A percentile compares a stretch with the other conserved stretches of the same genome.
These are phyloP conservation scores for Fusarium sulawesiense DNA, from an alignment of 2,329 filamentous ascomycete species.

Conservation along the genomic window DNA sequence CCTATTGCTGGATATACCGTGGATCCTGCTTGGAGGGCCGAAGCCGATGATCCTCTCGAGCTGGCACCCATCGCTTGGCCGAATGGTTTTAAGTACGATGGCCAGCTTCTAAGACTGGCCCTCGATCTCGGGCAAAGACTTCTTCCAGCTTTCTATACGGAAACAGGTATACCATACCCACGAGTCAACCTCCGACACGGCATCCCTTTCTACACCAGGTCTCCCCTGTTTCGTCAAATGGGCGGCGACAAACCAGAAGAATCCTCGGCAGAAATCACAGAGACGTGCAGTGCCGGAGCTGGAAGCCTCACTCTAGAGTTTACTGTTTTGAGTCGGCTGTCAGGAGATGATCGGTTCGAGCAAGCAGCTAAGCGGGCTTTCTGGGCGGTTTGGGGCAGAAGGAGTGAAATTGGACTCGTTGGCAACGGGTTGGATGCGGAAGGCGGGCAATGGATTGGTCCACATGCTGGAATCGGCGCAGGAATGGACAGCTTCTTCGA, in stretches of 20 bases:
- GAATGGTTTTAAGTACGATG: constrained; percentile 84
- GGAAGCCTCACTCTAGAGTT: constrained; percentile 95
- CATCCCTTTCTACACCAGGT: constrained; percentile 92
- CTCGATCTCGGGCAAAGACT: constrained; percentile 85
- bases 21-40: constrained; percentile 40
- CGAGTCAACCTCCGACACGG: constrained; percentile 91
- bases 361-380: constrained; percentile 90
- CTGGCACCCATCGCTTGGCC: constrained; percentile 74
- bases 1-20: constrained; percentile 85
- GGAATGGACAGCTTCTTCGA: constrained; percentile 99
- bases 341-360: constrained; percentile 89
- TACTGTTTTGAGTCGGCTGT: constrained; percentile 87
- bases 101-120: constrained; percentile 89
- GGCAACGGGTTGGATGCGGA: constrained; percentile 94
- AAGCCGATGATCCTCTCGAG: constrained; percentile 58
- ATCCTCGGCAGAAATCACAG: constrained; percentile 77
- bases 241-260: constrained; percentile 50
- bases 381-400: constrained; percentile 93
- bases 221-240: constrained; percentile 74
- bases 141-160: constrained; percentile 90
- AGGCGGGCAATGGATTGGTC: constrained; percentile 86
- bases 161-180: constrained; percentile 92
- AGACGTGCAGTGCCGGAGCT: constrained; percentile 97
- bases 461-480: constrained; percentile 93
- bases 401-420: constrained; percentile 87